Evolutionary conservation across 2,329 filamentous ascomycete genomes (phyloP).

Genomic region (Cyphellophora attinorum): DNA sequence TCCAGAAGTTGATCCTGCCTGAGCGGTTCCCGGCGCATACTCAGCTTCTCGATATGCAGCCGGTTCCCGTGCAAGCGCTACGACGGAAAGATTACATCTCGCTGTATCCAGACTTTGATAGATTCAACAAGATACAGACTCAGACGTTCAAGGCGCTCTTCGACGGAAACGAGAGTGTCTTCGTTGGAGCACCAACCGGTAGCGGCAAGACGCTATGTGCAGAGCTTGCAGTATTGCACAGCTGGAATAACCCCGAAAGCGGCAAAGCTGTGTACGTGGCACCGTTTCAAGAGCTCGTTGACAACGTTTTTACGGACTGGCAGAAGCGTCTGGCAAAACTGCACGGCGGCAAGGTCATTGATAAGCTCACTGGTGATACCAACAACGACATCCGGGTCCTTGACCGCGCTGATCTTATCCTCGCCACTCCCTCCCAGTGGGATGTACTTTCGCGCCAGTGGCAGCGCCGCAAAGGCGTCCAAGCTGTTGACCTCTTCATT

Average conservation of each 20-base stretch:
- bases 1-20: slow-evolving; percentile 87
- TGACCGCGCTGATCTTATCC: slow-evolving; percentile 75
- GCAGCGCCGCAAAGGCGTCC: slow-evolving; percentile 92
- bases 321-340: slow-evolving; percentile 62
- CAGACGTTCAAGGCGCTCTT: slow-evolving; percentile 94
- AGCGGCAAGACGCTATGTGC: slow-evolving; percentile 96
- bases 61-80: slow-evolving; percentile 76
- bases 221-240: slow-evolving; percentile 80
- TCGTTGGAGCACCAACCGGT: slow-evolving; percentile 83
- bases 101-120: slow-evolving; percentile 72
- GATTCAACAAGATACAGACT: slow-evolving; percentile 96
- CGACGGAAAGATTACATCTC: slow-evolving; percentile 75
- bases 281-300: slow-evolving; percentile 87
- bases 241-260: slow-evolving; percentile 65
- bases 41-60: slow-evolving; percentile 81
- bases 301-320: slow-evolving; percentile 77
- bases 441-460: slow-evolving; percentile 91
- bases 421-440: slow-evolving; percentile 92
- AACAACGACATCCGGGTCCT: slow-evolving; percentile 82
- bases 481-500: slow-evolving; percentile 81
- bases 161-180: slow-evolving; percentile 84
- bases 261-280: slow-evolving; percentile 88
- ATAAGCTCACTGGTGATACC: slow-evolving; percentile 89
- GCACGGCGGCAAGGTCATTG: slow-evolving; percentile 75
- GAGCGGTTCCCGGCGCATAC: slow-evolving; percentile 95